Evolutionary conservation across 164 flowering plant species (phyloP), one percentile per base, ranked within the genome.

Genomic region (Magnolia kwangsiensis): DNA sequence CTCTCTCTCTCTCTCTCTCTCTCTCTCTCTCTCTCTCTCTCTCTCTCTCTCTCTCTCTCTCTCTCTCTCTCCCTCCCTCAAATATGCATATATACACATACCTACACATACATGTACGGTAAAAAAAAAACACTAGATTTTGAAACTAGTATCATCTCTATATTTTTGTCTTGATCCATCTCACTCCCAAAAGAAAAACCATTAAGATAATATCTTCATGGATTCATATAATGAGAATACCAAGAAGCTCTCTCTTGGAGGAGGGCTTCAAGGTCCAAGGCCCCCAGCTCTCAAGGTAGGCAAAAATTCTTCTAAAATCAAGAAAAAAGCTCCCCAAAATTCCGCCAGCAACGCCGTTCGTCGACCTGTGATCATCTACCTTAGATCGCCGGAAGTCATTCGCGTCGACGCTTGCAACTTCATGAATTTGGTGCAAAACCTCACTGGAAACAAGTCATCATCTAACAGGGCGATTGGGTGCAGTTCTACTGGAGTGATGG

Each of bases 351-450:
- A 37, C 45, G 45, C 45, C 45, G 58, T 9, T 4, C 51, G n/a
- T 1, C 72, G 9, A 2, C 79, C 79, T 0, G 63, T 80, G 4
- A 69, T 80, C n/a, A 73, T 63, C 61, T 77, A 81, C 74, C 10
- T 78, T 4, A 72, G 64, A 45, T 84, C 88, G 24, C 90, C 90
- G 0, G 74, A 82, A 77, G 68, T 85, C 24, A 81, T 86, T 16
- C 86, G 83, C 13, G 85, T 83, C 0, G 61, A 69, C 13, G 84
- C 88, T 27, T 82, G 82, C 8, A 85, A 88, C 51, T 88, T 88
- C 80, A 84, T 65, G 88, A 59, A 51, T n/a, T 29, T 82, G 4
- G 90, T 88, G 73, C 90, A 88, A 59, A 78, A 78, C 4, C 87
- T 88, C 0, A 88, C 90, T 0, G 90, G 90, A 7, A 84, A 81